A percentile compares a stretch with the other conserved stretches of the same genome.
phyloP scores from a whole-genome alignment of 139 green algal genomes.

The Diplosphaera chodatii region DNA sequence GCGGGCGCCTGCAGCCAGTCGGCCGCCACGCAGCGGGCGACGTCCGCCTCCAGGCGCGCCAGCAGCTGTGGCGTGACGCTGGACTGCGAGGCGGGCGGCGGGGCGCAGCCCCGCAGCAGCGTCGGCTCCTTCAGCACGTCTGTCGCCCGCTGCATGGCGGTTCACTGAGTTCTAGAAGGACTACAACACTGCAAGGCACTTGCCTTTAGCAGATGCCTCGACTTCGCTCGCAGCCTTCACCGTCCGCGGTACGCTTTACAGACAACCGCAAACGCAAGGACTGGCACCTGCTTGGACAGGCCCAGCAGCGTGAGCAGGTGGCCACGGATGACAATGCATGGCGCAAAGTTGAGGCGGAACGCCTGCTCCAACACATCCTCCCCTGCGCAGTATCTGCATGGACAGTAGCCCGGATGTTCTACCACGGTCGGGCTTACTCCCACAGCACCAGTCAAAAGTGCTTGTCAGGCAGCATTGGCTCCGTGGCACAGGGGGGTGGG shows the following conservation, averaged over 20 bases:
- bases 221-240: too few species aligned
- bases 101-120: neutral
- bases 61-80: neutral
- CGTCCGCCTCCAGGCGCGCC: slow-evolving; percentile 6
- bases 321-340: slow-evolving; percentile 62
- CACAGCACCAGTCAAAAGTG: too few species aligned
- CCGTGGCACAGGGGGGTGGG: too few species aligned
- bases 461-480: too few species aligned
- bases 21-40: slow-evolving; percentile 9
- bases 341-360: slow-evolving; percentile 53
- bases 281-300: slow-evolving; percentile 14
- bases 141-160: slow-evolving; percentile 1
- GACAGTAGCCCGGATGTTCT: too few species aligned
- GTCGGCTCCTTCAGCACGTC: slow-evolving; percentile 1
- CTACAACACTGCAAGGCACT: too few species aligned
- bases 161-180: neutral
- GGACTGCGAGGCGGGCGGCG: neutral
- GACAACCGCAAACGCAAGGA: neutral
- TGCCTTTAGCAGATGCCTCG: neutral
- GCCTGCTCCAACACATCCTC: slow-evolving; percentile 58
- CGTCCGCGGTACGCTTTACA: too few species aligned
- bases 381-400: slow-evolving; percentile 29
- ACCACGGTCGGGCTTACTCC: too few species aligned
- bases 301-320: slow-evolving; percentile 34
- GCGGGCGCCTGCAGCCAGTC: slow-evolving; percentile 57